Evolutionary conservation across 2,329 filamentous ascomycete genomes (phyloP).

Genomic region (Xylariaceae sp.): DNA sequence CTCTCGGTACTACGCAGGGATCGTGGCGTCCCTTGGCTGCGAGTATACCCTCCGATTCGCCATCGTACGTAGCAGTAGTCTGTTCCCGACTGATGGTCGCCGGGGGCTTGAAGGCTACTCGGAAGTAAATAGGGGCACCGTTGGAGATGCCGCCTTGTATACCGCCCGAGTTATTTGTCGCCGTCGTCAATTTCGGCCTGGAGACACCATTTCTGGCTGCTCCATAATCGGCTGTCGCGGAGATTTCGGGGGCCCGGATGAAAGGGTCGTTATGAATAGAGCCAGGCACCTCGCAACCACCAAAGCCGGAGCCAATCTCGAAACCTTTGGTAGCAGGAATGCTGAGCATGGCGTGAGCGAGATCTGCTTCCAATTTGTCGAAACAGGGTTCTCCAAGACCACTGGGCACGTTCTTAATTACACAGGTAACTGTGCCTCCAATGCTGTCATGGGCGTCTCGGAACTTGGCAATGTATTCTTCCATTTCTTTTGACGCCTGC

Average conservation of each 20-base stretch:
- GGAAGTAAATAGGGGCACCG: conserved; percentile 90
- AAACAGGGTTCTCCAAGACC: conserved; percentile 93
- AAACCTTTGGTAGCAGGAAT: conserved; percentile 96
- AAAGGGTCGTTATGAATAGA: conserved; percentile 92
- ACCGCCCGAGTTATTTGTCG: conserved; percentile 91
- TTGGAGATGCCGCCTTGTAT: conserved; percentile 96
- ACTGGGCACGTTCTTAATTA: conserved; percentile 77
- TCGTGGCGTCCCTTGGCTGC: conserved; percentile 93
- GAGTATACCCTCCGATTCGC: conserved; percentile 62
- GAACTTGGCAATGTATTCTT: conserved; percentile 69
- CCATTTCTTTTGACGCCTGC: conserved; percentile 64
- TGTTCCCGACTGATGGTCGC: conserved; percentile 91
- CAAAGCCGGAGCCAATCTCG: conserved; percentile 90
- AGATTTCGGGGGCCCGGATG: conserved; percentile 50
- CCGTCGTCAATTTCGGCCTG: conserved; percentile 66
- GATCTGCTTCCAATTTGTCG: conserved; percentile 86
- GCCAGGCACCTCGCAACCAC: conserved; percentile 76
- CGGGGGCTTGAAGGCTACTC: conserved; percentile 88
- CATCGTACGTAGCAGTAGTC: conserved; percentile 73
- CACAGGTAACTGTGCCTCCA: conserved; percentile 89
- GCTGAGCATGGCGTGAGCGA: conserved; percentile 90
- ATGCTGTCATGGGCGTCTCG: conserved; percentile 80
- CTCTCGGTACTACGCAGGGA: conserved; percentile 83
- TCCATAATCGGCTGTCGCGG: conserved; percentile 53
- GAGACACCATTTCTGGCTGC: conserved; percentile 39